Evolutionary conservation across 108 stramenopile genomes (phyloP).

Genomic region (Ochromonas danica): DNA sequence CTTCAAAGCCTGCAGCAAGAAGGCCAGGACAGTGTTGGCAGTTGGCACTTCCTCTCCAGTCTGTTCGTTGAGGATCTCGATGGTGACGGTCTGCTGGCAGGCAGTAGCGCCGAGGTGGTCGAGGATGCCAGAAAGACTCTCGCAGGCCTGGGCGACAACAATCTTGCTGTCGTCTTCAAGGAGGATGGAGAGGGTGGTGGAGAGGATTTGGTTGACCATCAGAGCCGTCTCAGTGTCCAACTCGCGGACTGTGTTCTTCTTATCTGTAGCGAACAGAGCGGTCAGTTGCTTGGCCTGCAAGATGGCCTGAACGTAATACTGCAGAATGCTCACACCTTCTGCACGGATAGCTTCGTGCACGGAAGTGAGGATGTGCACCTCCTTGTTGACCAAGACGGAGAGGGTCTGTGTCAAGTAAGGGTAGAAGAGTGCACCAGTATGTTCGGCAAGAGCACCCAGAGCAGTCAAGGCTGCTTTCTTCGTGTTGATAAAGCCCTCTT

Average conservation of each 20-base stretch:
- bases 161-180: slow-evolving; percentile 68
- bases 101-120: too few relatives aligned
- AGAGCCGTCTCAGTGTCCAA: slow-evolving; percentile 77
- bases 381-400: slow-evolving; percentile 61
- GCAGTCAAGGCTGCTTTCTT: slow-evolving; percentile 95
- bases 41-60: slow-evolving; percentile 55
- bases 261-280: too few relatives aligned
- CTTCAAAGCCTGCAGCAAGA: too few relatives aligned
- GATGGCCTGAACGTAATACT: neutral
- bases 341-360: neutral
- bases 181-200: too few relatives aligned
- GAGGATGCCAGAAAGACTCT: too few relatives aligned
- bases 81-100: slow-evolving; percentile 71
- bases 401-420: slow-evolving; percentile 74
- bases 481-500: slow-evolving; percentile 85
- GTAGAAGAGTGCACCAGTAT: slow-evolving; percentile 77
- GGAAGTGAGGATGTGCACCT: neutral
- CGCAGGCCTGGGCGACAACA: too few relatives aligned
- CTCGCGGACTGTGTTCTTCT: too few relatives aligned
- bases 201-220: slow-evolving; percentile 72
- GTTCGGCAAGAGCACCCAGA: slow-evolving; percentile 85
- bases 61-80: slow-evolving; percentile 65
- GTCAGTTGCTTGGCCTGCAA: too few relatives aligned
- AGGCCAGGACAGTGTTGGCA: slow-evolving; percentile 33
- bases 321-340: neutral